Conservation (phyloP, 208 protist genomes). For the Trypanosoma mega region DNA sequence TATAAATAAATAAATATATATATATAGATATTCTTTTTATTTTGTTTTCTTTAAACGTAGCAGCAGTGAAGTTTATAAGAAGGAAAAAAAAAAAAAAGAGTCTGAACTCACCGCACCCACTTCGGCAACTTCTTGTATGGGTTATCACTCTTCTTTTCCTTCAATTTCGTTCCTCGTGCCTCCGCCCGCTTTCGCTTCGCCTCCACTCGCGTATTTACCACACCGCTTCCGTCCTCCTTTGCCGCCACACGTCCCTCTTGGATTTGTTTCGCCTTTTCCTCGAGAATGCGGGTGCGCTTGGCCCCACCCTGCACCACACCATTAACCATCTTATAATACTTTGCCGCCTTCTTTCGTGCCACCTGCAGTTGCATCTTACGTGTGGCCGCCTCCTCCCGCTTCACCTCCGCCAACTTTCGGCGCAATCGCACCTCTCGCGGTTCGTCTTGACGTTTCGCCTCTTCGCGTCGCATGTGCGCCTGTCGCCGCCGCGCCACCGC, state of each 20-base stretch:
- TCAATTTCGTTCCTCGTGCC: constrained; percentile 48
- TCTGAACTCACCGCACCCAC: constrained; percentile 64
- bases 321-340: constrained; percentile 91
- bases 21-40: background rate
- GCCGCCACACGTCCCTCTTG: constrained; percentile 54
- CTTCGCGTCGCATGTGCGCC: constrained; percentile 46
- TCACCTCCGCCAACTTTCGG: constrained; percentile 67
- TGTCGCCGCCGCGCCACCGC: constrained; percentile 70
- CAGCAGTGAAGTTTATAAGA: background rate
- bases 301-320: constrained; percentile 59
- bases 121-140: constrained; percentile 89
- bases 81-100: constrained; percentile 16
- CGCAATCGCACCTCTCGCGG: constrained; percentile 47
- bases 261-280: constrained; percentile 79
- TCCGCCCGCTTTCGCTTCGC: constrained; percentile 39
- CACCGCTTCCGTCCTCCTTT: constrained; percentile 50
- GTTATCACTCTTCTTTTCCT: constrained; percentile 66
- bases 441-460: constrained; percentile 42
- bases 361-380: constrained; percentile 91
- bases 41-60: background rate
- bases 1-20: background rate
- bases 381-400: constrained; percentile 70
- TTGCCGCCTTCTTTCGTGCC: constrained; percentile 87
- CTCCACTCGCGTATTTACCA: constrained; percentile 65
- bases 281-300: constrained; percentile 61